A percentile compares a stretch with the other conserved stretches of the same genome.
phyloP scores from a whole-genome alignment of 257 asterid genomes.

The Solanum gracilifrons region DNA sequence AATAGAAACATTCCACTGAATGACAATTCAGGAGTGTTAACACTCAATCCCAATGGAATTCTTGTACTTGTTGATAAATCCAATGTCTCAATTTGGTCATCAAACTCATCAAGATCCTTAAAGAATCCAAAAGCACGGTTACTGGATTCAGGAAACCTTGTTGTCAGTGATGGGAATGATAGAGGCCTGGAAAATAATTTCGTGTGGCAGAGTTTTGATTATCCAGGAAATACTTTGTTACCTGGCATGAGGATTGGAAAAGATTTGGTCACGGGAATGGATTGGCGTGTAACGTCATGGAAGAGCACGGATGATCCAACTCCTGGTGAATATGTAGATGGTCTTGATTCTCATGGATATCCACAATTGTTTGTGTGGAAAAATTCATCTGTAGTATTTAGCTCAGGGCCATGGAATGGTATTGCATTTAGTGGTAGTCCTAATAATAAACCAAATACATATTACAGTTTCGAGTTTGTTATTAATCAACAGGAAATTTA shows the following conservation, averaged over 20 bases:
- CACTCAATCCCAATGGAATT: background rate
- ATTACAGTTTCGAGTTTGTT: background rate
- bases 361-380: background rate
- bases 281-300: background rate
- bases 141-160: conserved; percentile 2
- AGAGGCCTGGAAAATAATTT: background rate
- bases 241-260: conserved; percentile 11
- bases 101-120: background rate
- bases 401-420: conserved; percentile 11
- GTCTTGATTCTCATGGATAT: background rate
- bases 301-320: conserved; percentile 12
- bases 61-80: background rate
- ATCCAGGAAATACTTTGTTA: background rate
- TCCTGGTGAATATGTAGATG: background rate
- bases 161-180: background rate
- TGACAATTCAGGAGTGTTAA: background rate
- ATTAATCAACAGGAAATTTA: background rate
- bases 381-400: background rate
- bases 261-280: background rate
- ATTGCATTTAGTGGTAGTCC: background rate
- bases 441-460: background rate
- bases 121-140: background rate
- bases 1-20: background rate
- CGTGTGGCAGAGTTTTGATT: conserved; percentile 13
- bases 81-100: background rate